A percentile compares a stretch with the other conserved stretches of the same genome.
These are phyloP conservation scores for Pogostemon cablin DNA, from an alignment of 257 asterid species.

Conservation along the genomic window DNA sequence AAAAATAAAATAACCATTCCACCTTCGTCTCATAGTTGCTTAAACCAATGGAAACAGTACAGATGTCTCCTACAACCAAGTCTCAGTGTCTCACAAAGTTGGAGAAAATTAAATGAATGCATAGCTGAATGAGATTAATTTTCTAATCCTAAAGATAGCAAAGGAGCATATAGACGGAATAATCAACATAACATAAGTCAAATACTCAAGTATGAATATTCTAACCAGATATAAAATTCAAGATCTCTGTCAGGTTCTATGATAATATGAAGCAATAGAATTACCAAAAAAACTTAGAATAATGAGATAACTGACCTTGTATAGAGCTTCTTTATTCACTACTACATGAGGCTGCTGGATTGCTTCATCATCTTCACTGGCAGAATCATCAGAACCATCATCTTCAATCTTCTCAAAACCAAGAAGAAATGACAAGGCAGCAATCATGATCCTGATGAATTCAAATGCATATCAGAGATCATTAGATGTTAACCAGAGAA, in stretches of 20 bases:
- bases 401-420: slow-evolving; percentile 86
- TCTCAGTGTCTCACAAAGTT: slow-evolving; percentile 7
- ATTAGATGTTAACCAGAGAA: slow-evolving; percentile 9
- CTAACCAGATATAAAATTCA: slow-evolving; percentile 6
- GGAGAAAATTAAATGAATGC: slow-evolving; percentile 24
- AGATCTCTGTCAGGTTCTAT: slow-evolving; percentile 7
- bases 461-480: slow-evolving; percentile 18
- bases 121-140: not conserved
- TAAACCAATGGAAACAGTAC: slow-evolving; percentile 1
- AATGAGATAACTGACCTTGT: slow-evolving; percentile 65
- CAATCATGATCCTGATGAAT: slow-evolving; percentile 84
- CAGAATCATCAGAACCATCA: slow-evolving; percentile 75
- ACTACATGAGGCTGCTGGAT: slow-evolving; percentile 60
- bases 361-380: slow-evolving; percentile 64
- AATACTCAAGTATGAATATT: not conserved
- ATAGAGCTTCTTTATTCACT: slow-evolving; percentile 75
- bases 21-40: not conserved
- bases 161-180: not conserved
- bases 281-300: slow-evolving; percentile 8
- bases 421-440: slow-evolving; percentile 87
- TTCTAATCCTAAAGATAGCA: slow-evolving; percentile 4
- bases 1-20: not conserved
- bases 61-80: slow-evolving; percentile 21
- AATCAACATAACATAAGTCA: slow-evolving; percentile 14
- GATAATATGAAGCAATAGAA: not conserved